Evolutionary conservation across 2,329 filamentous ascomycete species (phyloP).

Genomic region (Mycogone perniciosa): DNA sequence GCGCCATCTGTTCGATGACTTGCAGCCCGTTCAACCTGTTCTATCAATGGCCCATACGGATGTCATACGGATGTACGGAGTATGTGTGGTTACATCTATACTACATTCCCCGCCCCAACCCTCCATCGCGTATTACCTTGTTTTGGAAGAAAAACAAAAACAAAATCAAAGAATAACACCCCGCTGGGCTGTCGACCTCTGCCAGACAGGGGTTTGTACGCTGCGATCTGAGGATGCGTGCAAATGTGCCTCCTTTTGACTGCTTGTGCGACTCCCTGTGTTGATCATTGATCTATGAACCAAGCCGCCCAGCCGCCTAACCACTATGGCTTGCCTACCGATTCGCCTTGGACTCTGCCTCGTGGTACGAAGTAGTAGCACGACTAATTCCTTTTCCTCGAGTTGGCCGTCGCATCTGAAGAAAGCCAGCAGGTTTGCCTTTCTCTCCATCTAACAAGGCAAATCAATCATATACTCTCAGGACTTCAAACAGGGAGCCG

Average conservation of each 20-base stretch:
- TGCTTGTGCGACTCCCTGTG: no score
- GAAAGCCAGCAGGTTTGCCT: background rate
- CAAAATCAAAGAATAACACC: background rate
- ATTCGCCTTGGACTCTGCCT: slow-evolving; percentile 3
- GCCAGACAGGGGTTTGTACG: background rate
- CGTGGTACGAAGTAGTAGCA: no score
- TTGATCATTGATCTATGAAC: no score
- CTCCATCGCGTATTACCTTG: slow-evolving; percentile 7
- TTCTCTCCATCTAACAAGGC: background rate
- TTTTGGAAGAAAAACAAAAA: slow-evolving; percentile 5
- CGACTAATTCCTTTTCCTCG: background rate
- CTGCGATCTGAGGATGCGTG: background rate
- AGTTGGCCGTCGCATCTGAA: background rate
- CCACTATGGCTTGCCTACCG: background rate
- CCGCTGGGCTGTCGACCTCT: background rate
- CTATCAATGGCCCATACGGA: background rate
- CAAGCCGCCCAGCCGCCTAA: no score
- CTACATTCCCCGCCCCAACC: slow-evolving; percentile 6
- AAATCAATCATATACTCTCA: no score
- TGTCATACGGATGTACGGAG: no score
- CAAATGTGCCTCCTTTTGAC: no score
- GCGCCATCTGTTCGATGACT: slow-evolving; percentile 1
- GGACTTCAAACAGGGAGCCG: no score
- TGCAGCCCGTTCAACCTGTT: slow-evolving; percentile 5
- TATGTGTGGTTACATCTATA: background rate